Evolutionary conservation across 352 stramenopile species (phyloP), one percentile per base, ranked within the genome.

Genomic region (Pythium oligandrum): DNA sequence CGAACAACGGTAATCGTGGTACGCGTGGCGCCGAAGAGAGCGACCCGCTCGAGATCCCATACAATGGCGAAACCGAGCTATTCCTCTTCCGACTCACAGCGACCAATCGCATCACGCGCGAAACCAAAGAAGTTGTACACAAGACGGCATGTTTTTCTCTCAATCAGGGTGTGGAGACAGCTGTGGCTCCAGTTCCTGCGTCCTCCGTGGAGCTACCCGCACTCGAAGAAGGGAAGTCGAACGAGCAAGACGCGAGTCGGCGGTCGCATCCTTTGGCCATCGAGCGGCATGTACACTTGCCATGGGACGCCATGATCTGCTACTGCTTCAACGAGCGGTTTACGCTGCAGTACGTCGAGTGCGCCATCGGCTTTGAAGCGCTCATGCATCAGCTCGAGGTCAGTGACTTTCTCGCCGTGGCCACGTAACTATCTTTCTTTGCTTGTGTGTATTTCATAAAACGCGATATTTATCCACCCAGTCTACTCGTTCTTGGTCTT

Each of bases 361-460:
- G 92, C 56, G 84, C 84, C 6, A 91, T 94, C 53, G 82, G 84
- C 12, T 94, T 91, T 56, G 84, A 94, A 49, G 64, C 79, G 31
- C 70, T 94, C n/a, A 77, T 94, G 65, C 75, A 94, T 47, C 64
- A 73, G 6, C 66, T 94, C 17, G 82, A 70, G 30, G 61, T 94
- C 17, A 68, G 66, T 0, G 38, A 67, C 3, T 93, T 94, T 40
- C 70, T 94, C 4, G 12, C 38, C 9, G 38, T 7, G 7, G 48
- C 57, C 0, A 9, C 42, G 2, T 30, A 33, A 36, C 11, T 2
- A 33, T 33, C 44, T 26, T 0, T 26, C 17, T 26, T 26, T 26
- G 17, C 17, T 26, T 26, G 17, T 26, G 17, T 26, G 17, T 26
- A 26, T 26, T 26, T 26, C 17, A 26, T 26, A 26, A 26, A 26